Conservation (phyloP, 2,329 filamentous ascomycete species). For the Neofusicoccum sp. region DNA sequence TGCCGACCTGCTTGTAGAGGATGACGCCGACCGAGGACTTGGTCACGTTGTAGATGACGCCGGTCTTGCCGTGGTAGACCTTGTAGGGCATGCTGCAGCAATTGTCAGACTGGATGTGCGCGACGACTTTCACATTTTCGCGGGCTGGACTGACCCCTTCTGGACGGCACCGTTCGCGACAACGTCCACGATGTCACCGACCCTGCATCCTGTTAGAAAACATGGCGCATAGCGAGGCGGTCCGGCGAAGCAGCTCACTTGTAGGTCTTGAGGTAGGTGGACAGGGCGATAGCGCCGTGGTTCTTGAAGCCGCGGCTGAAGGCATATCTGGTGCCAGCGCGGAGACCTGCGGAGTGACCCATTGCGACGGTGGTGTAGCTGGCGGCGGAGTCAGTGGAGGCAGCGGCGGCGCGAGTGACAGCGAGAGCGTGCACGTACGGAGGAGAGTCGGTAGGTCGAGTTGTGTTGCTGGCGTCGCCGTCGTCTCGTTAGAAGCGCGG, state of each 20-base stretch:
- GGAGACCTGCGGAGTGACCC: conserved; percentile 56
- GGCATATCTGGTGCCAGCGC: conserved; percentile 47
- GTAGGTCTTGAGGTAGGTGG: conserved; percentile 94
- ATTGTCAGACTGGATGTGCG: conserved; percentile 32
- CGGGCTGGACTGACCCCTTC: conserved; percentile 74
- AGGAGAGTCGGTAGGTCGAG: conserved; percentile 14
- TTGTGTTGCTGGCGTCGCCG: conserved; percentile 17
- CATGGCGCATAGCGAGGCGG: background rate
- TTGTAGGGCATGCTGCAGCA: conserved; percentile 88
- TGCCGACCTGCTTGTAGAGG: conserved; percentile 99
- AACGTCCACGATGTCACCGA: conserved; percentile 98
- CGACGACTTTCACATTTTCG: background rate
- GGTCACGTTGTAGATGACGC: conserved; percentile 98
- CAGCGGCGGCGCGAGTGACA: background rate
- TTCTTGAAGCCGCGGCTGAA: conserved; percentile 94
- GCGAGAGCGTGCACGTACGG: conserved; percentile 9
- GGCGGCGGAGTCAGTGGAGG: conserved; percentile 5
- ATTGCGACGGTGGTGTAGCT: conserved; percentile 43
- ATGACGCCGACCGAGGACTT: conserved; percentile 98
- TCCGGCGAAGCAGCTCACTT: conserved; percentile 59
- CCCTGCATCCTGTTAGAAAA: conserved; percentile 53
- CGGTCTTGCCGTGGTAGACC: conserved; percentile 97
- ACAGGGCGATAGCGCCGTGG: conserved; percentile 90
- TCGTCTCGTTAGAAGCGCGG: conserved; percentile 5
- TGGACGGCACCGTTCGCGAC: conserved; percentile 98